Conservation (phyloP, 2,329 filamentous ascomycete genomes). For the Alternaria alternata region DNA sequence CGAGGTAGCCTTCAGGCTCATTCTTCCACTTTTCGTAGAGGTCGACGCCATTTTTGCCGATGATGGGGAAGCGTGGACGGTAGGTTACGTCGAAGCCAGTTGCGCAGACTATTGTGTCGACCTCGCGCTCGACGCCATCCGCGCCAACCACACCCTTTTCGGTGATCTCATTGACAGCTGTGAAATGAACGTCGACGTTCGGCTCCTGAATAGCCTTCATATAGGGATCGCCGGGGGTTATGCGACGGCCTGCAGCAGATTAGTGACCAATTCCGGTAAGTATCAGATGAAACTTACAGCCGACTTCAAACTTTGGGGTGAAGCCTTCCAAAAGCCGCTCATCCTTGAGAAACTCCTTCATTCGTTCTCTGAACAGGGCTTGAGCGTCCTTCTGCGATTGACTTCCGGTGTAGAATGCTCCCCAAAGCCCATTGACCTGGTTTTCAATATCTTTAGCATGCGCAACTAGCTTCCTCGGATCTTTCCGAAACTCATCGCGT, state of each 20-base stretch:
- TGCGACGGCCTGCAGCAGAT: slow-evolving; percentile 43
- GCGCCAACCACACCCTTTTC: slow-evolving; percentile 56
- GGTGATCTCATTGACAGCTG: slow-evolving; percentile 56
- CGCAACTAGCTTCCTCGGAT: slow-evolving; percentile 53
- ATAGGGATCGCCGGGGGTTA: slow-evolving; percentile 61
- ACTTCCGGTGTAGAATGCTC: slow-evolving; percentile 55
- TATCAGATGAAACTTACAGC: slow-evolving; percentile 42
- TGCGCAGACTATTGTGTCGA: slow-evolving; percentile 56
- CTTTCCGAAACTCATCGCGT: slow-evolving; percentile 52
- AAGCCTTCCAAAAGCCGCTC: slow-evolving; percentile 59
- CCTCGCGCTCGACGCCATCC: slow-evolving; percentile 53
- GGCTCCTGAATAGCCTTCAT: slow-evolving; percentile 60
- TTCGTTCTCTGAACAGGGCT: slow-evolving; percentile 52
- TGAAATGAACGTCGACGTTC: slow-evolving; percentile 62
- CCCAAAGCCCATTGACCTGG: slow-evolving; percentile 59
- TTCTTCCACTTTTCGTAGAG: slow-evolving; percentile 53
- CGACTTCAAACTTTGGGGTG: slow-evolving; percentile 56
- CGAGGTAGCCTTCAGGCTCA: slow-evolving; percentile 53
- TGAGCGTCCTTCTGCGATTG: slow-evolving; percentile 52
- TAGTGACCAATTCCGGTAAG: neutral
- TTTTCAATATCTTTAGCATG: slow-evolving; percentile 58
- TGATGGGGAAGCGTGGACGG: slow-evolving; percentile 53
- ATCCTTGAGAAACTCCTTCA: slow-evolving; percentile 62
- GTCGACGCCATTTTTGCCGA: slow-evolving; percentile 52
- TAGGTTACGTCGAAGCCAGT: slow-evolving; percentile 58